Evolutionary conservation across 2,329 filamentous ascomycete genomes (phyloP).

Genomic region (Talaromyces rugulosus): DNA sequence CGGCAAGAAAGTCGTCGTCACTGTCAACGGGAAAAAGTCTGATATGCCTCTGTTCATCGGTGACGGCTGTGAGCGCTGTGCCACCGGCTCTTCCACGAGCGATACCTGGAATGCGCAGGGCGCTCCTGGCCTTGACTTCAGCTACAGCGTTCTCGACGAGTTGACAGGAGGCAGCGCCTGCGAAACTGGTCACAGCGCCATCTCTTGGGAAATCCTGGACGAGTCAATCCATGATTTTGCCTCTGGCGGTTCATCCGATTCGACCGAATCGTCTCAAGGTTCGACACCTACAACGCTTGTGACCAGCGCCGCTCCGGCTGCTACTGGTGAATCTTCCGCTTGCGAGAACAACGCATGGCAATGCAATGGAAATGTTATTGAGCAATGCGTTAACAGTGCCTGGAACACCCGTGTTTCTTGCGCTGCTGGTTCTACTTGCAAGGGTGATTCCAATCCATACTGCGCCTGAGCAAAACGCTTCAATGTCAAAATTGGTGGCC

Average conservation of each 20-base stretch:
- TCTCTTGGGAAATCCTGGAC: slow-evolving; percentile 16
- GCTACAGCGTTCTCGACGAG: slow-evolving; percentile 6
- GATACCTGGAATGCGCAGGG: slow-evolving; percentile 10
- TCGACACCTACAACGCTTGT: slow-evolving; percentile 5
- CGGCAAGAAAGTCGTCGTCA: slow-evolving; percentile 15
- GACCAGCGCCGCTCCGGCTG: neutral
- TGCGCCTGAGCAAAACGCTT: neutral
- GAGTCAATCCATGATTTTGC: slow-evolving; percentile 15
- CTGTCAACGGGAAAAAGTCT: slow-evolving; percentile 14
- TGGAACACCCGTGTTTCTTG: slow-evolving; percentile 8
- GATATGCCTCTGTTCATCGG: slow-evolving; percentile 16
- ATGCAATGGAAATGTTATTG: slow-evolving; percentile 7
- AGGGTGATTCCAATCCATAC: slow-evolving; percentile 9
- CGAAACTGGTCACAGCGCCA: slow-evolving; percentile 11
- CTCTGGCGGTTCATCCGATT: neutral
- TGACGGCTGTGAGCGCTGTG: slow-evolving; percentile 15
- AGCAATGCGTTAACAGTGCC: slow-evolving; percentile 7
- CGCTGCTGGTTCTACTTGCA: slow-evolving; percentile 2
- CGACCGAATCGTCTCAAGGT: slow-evolving; percentile 1
- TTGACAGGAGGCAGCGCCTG: slow-evolving; percentile 11
- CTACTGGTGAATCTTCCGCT: slow-evolving; percentile 1
- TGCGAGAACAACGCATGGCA: slow-evolving; percentile 5
- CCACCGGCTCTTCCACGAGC: slow-evolving; percentile 8
- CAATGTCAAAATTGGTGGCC: neutral
- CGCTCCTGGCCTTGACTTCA: slow-evolving; percentile 12